Percentiles rank a stretch among this genome's conserved stretches.
Evolutionary conservation across 768 basidiomycete genomes (phyloP).

Genomic region (Rhodosporidiobolus odoratus): DNA sequence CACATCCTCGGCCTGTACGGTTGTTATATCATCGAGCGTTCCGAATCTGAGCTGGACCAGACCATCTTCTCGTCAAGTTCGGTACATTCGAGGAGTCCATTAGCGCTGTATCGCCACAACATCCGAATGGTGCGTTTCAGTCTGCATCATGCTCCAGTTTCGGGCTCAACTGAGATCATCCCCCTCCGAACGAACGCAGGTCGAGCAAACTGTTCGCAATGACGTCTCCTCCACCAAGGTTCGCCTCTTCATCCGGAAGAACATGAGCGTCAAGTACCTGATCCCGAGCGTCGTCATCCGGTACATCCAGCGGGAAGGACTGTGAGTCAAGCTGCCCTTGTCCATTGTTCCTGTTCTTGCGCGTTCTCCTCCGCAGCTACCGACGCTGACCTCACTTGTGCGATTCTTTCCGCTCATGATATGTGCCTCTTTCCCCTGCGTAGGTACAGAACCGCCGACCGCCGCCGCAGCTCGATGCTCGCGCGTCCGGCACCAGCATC

Average conservation of each 20-base stretch:
- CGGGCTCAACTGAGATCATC: too few species aligned
- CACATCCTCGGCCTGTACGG: conserved; percentile 95
- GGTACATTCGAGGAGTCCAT: conserved; percentile 46
- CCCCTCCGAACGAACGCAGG: too few species aligned
- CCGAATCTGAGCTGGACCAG: conserved; percentile 71
- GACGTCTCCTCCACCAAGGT: conserved; percentile 79
- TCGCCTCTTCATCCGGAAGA: conserved; percentile 52
- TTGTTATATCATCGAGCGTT: conserved; percentile 84
- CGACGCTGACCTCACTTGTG: too few species aligned
- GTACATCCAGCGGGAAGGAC: conserved; percentile 79
- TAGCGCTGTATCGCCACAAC: conserved; percentile 52
- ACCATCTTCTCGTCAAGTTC: conserved; percentile 41
- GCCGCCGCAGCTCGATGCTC: too few species aligned
- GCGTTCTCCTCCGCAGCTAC: too few species aligned
- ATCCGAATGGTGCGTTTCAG: too few species aligned
- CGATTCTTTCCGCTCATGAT: too few species aligned
- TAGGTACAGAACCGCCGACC: too few species aligned
- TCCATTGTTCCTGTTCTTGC: too few species aligned
- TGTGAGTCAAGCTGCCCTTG: conserved; percentile 40
- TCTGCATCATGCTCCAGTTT: too few species aligned
- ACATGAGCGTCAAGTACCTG: conserved; percentile 63
- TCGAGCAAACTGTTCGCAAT: conserved; percentile 40
- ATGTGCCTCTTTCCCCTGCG: too few species aligned
- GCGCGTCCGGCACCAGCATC: too few species aligned
- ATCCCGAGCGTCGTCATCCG: conserved; percentile 84